Base-by-base conservation (phyloP, 306 rosid species). In the Castanospermum australe region DNA sequence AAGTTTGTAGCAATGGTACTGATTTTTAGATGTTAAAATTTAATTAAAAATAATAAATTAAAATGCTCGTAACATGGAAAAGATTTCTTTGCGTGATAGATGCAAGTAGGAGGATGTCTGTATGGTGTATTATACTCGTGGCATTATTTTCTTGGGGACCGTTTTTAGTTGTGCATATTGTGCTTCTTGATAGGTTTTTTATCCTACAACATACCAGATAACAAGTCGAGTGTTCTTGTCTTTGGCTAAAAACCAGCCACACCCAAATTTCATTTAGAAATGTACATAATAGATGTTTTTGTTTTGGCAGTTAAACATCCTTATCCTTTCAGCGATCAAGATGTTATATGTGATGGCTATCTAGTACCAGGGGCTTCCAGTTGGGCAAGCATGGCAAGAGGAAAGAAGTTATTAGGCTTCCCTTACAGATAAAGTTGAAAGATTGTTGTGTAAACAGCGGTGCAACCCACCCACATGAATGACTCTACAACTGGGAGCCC, bases 351-450 rank as follows among this genome's bases (percentile, higher is more conserved):
- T 38, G 80, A 89, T 66, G 93, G 92, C 28, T 54, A 76, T 81
- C 61, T 94, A 35, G 97, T 92, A 52, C 96, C 97, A 1, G 94
- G 97, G 45, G 91, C 92, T 71, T 84, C n/a, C 76, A 2, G 87
- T 92, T 17, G 97, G 90, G 65, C 98, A 94, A 83, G 97, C 94
- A 67, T 94, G 98, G 98, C 97, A 94, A 73, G 97, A 94, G 79
- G 98, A 82, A 48, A 54, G 68, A 14, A 44, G 71, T 78, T 38
- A 45, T 22, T 32, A 13, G 63, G 54, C 72, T 69, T 67, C 36
- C 21, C 41, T 25, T 21, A n/a, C n/a, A 12, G 81, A 33, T 62
- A 64, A 64, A 45, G 28, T 55, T 78, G 62, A 54, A 60, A 67
- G 44, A 30, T 33, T 13, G 4, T 38, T 71, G 35, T 71, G 30